Evolutionary conservation across 176 grass and related monocot genomes (phyloP), one percentile per base, ranked within the genome.

Genomic region (Avena eriantha): DNA sequence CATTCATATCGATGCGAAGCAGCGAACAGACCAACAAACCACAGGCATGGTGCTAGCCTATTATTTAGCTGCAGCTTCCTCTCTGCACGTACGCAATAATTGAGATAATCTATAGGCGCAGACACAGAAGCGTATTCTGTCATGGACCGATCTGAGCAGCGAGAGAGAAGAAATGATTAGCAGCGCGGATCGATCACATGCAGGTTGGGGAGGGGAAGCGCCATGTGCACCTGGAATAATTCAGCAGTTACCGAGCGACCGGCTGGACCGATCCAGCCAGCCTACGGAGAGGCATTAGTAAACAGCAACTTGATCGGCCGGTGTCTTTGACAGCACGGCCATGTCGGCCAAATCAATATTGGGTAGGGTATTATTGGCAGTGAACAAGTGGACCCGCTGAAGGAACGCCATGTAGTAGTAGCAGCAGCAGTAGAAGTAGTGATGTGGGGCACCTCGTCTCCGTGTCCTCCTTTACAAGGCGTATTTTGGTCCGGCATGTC

Each of bases 141-240:
- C 10, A 17, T 7, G 43, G 34, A 36, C 58, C 35, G 39, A 77
- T 76, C 82, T 22, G 18, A 45, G 34, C 11, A 29, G 29, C 1
- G 29, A 2, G 36, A 39, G 36, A 39, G 43, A 41, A 1, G 81
- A 76, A 69, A 86, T 87, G 76, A 91, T 91, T 87, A 80, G 19
- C 15, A 10, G 63, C 75, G 9, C 9, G 8, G 7, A 46, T 46
- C 43, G 9, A 84, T 76, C 29, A 6, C 17, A 48, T 15, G 22
- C 23, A 64, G 36, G 36, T 39, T 39, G 36, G 36, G 36, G 36
- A 39, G 22, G 43, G 14, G 26, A 10, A 3, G 7, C 7, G 35
- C 66, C 89, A 87, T 90, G 89, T 87, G 84, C 89, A 4, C n/a
- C 26, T 2, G 72, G 22, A 83, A 90, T 87, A 79, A 90, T 90